Base-by-base conservation (phyloP, 1,139 yeast species). In the Zygoascus hellenicus region DNA sequence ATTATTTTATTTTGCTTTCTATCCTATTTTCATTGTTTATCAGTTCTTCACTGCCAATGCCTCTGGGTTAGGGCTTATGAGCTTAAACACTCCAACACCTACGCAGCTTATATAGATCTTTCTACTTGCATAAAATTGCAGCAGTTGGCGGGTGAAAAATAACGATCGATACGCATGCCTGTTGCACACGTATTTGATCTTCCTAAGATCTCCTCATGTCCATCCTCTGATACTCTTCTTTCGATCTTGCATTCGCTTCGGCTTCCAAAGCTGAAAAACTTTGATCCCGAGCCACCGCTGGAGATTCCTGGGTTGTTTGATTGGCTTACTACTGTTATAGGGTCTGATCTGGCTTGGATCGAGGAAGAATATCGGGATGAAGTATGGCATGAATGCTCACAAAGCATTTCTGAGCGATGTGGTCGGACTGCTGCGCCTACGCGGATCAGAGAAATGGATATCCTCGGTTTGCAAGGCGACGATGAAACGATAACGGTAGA, bases 391-490 rank as follows among this genome's bases (percentile, higher is more conserved):
- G 66, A 72, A 48, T 81, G 94, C 0, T 76, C 94, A 15, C 58
- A 72, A 31, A 66, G 96, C 45, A 73, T 92, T 40, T 78, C 95
- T 1, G 95, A 87, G 55, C 81, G 81, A 53, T 85, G 95, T 60
- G 97, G 97, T 1, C 71, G 96, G 38, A 80, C 90, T 0, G 95
- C 96, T 0, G 82, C 80, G 49, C 95, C 97, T 0, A 80, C 81
- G 31, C 74, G 83, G 54, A 68, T 75, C 5, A 68, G 95, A 38
- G 73, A 71, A 38, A 70, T 77, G 35, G 50, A 52, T 13, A 48
- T 69, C 5, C 43, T 37, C 2, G 43, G 38, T 16, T 22, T 7
- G 7, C 11, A 35, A 10, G 19, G 17, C 10, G 46, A 36, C 10
- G 44, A 32, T 6, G 46, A 47, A 2, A 15, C 38, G n/a, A 28